Base-by-base conservation (phyloP, 1,284 basidiomycete species). In the Tylopilus sp. region DNA sequence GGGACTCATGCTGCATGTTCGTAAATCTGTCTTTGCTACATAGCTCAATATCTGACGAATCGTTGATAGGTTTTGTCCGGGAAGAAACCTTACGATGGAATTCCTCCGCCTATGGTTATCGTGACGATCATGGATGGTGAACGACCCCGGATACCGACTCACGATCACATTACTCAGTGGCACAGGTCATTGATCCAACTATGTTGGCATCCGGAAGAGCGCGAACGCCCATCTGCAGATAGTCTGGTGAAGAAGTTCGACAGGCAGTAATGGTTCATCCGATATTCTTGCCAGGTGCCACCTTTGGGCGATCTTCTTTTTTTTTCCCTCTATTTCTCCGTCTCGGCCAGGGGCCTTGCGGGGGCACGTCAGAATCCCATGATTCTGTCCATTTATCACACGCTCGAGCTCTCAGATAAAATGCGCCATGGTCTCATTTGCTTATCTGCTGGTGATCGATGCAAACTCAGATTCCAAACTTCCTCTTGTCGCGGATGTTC, bases 1-100 rank as follows among this genome's bases (percentile, higher is more conserved):
- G 13, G 65, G 67, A 49, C 41, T 65, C 23, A 48, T 55, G 4
- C 52, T 67, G 3, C 62, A 67, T 44, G 63, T 69, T 28, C 30
- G 64, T 47, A 35, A 15, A 21, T 26, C n/a, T 31, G 0, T 37
- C 46, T 23, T 41, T n/a, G 10, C n/a, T 46, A 1, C 11, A 8
- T 23, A 31, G 18, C 18, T 6, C 18, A 1, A 5, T 38, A n/a
- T 44, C 60, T 65, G 35, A 64, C 34, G 2, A 12, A 1, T 23
- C 15, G 21, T 45, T 31, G 21, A 35, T 35, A 65, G 61, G 46
- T 64, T 7, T 11, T 59, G n/a, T 60, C 59, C 23, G 60, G 53
- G n/a, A 59, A 40, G 46, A 58, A 47, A 40, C 61, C 61, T 15
- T 63, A 48, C 15, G 46, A 54, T 3, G 63, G 40, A 5, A 50